Base-by-base conservation (phyloP, 1,284 basidiomycete species). In the Cutaneotrichosporon daszewskae region DNA sequence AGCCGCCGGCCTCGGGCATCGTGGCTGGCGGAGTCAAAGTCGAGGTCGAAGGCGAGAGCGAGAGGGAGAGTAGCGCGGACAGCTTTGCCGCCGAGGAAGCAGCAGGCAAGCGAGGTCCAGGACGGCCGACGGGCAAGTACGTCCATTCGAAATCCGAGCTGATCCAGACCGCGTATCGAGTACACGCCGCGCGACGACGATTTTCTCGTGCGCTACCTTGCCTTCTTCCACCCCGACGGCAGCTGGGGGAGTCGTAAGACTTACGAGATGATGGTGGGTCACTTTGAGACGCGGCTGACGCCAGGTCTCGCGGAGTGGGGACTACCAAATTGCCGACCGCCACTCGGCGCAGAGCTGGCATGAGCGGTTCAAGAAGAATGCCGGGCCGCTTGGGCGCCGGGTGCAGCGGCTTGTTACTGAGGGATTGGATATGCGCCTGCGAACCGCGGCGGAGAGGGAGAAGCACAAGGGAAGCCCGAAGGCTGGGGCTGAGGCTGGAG, bases 271-370 rank as follows among this genome's bases (percentile, higher is more conserved):
- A 40, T 69, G 45, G 66, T 67, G 23, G 35, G 59, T 52, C 16
- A 9, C 3, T n/a, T 22, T 18, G 9, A n/a, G 33, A 20, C 9
- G 7, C 4, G n/a, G 27, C 51, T 53, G 43, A 48, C 37, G 3
- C n/a, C 33, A 46, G 43, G 16, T 32, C 11, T 13, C 20, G 13
- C 5, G 14, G n/a, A 4, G n/a, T 24, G 29, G 23, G 5, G 1
- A 25, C 20, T 68, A 55, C 26, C 57, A 59, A 4, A 39, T 55
- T 3, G 56, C 53, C 5, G 37, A 24, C 10, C 47, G 56, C 1
- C 67, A 69, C 43, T 29, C 60, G n/a, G 23, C 41, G 0, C 64
- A 68, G 49, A 64, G 62, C 32, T 69, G 67, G 67, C 64, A 60
- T 25, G 61, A 67, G 40, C 55, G 61, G 10, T 66, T 60, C 57